phyloP scores from a whole-genome alignment of 176 grass and related monocot genomes.

The Saccharum officinarum region DNA sequence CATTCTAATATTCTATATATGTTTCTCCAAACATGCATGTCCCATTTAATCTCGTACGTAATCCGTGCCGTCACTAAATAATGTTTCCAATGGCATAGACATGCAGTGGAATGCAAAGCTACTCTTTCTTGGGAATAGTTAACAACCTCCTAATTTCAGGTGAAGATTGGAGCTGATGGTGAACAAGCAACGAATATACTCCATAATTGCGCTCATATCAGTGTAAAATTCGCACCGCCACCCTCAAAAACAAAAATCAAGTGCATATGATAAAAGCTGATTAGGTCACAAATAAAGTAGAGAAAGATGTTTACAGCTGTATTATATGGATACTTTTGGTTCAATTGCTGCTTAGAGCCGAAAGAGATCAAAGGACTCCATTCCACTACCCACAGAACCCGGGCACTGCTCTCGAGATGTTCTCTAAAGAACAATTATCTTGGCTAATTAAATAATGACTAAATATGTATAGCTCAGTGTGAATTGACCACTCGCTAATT shows the following conservation, averaged over 20 bases:
- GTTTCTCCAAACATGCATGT: not conserved
- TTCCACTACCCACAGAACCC: constrained; percentile 57
- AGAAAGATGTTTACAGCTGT: constrained; percentile 28
- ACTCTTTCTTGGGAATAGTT: constrained; percentile 40
- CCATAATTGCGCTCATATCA: constrained; percentile 27
- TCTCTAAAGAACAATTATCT: constrained; percentile 45
- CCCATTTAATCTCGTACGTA: constrained; percentile 16
- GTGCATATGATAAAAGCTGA: constrained; percentile 50
- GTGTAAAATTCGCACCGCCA: not conserved
- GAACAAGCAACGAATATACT: constrained; percentile 62
- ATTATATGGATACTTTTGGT: constrained; percentile 48
- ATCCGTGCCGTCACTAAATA: constrained; percentile 1
- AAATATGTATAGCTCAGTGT: constrained; percentile 35
- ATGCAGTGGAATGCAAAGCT: constrained; percentile 35
- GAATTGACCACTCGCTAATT: constrained; percentile 30
- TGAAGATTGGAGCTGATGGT: constrained; percentile 47
- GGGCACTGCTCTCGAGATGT: constrained; percentile 49
- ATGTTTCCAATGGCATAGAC: constrained; percentile 18
- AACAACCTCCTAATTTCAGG: constrained; percentile 27
- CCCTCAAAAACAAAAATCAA: constrained; percentile 14
- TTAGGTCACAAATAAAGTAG: constrained; percentile 45
- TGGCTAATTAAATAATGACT: constrained; percentile 39
- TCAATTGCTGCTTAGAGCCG: constrained; percentile 51
- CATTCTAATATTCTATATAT: constrained; percentile 1
- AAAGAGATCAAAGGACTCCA: constrained; percentile 57